A percentile compares a stretch with the other conserved stretches of the same genome.
phyloP scores from a whole-genome alignment of 2,329 filamentous ascomycete species.

The Penicillium sp. region DNA sequence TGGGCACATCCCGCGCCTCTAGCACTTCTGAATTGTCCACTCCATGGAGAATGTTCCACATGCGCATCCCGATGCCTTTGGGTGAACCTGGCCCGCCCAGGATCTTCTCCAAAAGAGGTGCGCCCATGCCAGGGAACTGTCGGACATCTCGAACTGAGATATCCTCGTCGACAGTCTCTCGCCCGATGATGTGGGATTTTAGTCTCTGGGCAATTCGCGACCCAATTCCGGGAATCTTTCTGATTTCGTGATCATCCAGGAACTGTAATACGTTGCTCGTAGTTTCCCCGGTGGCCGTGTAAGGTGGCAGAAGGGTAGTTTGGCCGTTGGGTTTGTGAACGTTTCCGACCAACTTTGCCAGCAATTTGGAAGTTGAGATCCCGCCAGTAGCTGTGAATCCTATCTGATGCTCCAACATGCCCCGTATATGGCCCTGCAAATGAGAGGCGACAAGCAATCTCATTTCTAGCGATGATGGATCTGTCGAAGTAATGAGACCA shows the following conservation, averaged over 20 bases:
- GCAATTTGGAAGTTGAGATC: slow-evolving; percentile 78
- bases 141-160: slow-evolving; percentile 66
- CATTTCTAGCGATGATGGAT: slow-evolving; percentile 43
- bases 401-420: slow-evolving; percentile 67
- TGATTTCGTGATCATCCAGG: slow-evolving; percentile 70
- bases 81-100: slow-evolving; percentile 67
- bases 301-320: slow-evolving; percentile 72
- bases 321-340: slow-evolving; percentile 83
- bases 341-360: slow-evolving; percentile 80
- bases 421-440: slow-evolving; percentile 69
- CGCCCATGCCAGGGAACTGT: slow-evolving; percentile 58
- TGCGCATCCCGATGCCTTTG: slow-evolving; percentile 64
- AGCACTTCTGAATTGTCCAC: slow-evolving; percentile 72
- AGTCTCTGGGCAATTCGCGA: slow-evolving; percentile 70
- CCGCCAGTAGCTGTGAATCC: slow-evolving; percentile 87
- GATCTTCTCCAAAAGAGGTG: slow-evolving; percentile 63
- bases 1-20: slow-evolving; percentile 66
- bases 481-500: slow-evolving; percentile 17
- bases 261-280: slow-evolving; percentile 60
- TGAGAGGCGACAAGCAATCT: slow-evolving; percentile 76
- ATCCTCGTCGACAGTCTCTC: slow-evolving; percentile 46
- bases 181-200: slow-evolving; percentile 56
- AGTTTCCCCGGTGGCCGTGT: slow-evolving; percentile 34
- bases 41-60: slow-evolving; percentile 79
- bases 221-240: slow-evolving; percentile 81